Percentiles rank a stretch among this genome's conserved stretches.
Conservation (phyloP, 139 green algal species). For the Klebsormidium nitens region DNA sequence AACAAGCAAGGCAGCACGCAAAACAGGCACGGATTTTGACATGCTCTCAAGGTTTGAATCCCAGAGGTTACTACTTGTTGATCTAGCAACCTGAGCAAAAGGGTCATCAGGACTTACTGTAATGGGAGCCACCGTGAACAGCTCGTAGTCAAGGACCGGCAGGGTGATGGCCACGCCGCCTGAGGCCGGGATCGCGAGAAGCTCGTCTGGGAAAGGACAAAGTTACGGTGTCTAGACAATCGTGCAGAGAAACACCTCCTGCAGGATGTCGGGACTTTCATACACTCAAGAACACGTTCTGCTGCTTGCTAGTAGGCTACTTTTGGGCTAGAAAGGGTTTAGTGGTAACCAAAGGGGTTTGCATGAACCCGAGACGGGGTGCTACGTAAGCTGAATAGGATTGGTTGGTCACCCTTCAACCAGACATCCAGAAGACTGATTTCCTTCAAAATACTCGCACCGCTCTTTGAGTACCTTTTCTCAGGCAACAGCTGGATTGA, state of each 20-base stretch:
- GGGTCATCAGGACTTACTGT: no score
- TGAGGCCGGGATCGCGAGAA: background rate
- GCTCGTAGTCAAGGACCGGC: constrained; percentile 21
- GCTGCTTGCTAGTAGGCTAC: background rate
- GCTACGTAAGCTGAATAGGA: no score
- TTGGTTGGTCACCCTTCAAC: background rate
- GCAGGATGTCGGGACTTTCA: background rate
- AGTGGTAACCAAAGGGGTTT: no score
- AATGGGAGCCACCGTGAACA: constrained; percentile 28
- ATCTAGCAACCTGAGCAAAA: no score
- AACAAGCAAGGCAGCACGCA: no score
- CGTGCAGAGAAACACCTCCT: background rate
- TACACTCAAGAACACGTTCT: background rate
- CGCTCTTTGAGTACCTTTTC: background rate
- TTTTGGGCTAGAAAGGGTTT: no score
- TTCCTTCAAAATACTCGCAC: background rate
- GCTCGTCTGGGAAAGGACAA: constrained; percentile 11
- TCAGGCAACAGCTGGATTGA: background rate
- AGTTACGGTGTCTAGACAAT: background rate
- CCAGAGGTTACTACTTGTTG: no score
- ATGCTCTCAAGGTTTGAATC: no score
- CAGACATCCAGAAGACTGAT: background rate
- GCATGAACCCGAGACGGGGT: no score
- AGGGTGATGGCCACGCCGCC: constrained; percentile 8
- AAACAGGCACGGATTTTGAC: no score